Percentiles rank a stretch among this genome's conserved stretches.
Conservation (phyloP, 495 filamentous ascomycete genomes). For the Xylaria intraflava region DNA sequence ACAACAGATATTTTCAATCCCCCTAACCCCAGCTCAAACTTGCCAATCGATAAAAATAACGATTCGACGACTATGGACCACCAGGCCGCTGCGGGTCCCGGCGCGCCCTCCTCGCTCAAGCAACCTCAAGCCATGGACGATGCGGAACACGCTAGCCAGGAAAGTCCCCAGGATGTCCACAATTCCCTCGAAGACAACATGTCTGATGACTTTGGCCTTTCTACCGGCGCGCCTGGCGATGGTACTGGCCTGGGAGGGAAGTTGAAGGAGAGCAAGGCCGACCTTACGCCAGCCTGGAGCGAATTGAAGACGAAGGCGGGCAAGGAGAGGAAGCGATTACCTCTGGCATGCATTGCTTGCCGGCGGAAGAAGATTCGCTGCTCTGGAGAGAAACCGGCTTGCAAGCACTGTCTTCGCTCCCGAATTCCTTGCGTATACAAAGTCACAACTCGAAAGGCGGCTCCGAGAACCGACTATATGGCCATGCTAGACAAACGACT, state of each 20-base stretch:
- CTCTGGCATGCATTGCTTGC: constrained; percentile 93
- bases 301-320: constrained; percentile 97
- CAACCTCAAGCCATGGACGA: constrained; percentile 32
- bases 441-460: constrained; percentile 87
- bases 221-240: constrained; percentile 37
- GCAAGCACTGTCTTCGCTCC: constrained; percentile 91
- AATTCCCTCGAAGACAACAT: constrained; percentile 44
- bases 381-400: constrained; percentile 94
- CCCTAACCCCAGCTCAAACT: constrained; percentile 29
- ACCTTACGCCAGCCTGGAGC: constrained; percentile 70
- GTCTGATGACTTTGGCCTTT: constrained; percentile 49
- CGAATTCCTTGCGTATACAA: constrained; percentile 99
- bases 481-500: constrained; percentile 93
- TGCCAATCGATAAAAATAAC: constrained; percentile 36
- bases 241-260: constrained; percentile 46
- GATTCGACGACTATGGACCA: constrained; percentile 29
- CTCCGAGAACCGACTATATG: constrained; percentile 98
- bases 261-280: constrained; percentile 51
- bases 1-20: constrained; percentile 33
- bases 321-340: constrained; percentile 89
- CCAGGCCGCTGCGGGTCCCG: constrained; percentile 16
- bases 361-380: constrained; percentile 96
- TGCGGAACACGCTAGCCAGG: constrained; percentile 44
- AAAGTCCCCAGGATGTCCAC: constrained; percentile 37
- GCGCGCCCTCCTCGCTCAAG: constrained; percentile 16